Percentiles rank a stretch among this genome's conserved stretches.
Conservation (phyloP, 305 asterid species). For the Fraxinus platypoda region DNA sequence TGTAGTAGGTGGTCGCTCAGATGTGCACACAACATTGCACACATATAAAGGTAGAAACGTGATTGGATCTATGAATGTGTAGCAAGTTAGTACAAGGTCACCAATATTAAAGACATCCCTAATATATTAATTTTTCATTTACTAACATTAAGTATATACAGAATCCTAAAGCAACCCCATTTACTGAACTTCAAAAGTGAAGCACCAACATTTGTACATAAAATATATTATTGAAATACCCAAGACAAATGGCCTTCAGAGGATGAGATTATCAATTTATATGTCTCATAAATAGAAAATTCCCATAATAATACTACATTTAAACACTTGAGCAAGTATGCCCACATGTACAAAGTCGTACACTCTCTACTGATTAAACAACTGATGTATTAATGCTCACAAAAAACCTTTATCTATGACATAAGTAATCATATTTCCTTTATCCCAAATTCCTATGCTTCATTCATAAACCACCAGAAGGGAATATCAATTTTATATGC, state of each 20-base stretch:
- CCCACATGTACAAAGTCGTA: background rate
- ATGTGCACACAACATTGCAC: background rate
- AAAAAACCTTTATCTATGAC: background rate
- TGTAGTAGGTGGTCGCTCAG: background rate
- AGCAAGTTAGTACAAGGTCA: background rate
- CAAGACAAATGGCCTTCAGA: background rate
- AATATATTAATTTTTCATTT: background rate
- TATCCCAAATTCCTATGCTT: background rate
- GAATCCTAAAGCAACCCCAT: background rate
- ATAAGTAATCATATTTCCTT: background rate
- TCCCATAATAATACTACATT: background rate
- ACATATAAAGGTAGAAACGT: background rate
- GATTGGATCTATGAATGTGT: constrained; percentile 1
- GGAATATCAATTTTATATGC: background rate
- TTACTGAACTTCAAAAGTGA: background rate
- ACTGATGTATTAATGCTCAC: background rate
- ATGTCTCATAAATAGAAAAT: background rate
- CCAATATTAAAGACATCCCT: background rate
- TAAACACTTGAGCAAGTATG: background rate
- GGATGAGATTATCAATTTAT: background rate
- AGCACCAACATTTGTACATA: background rate
- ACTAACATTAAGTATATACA: background rate
- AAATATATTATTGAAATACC: background rate
- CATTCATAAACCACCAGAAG: background rate
- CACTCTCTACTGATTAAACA: background rate